Evolutionary conservation across 495 filamentous ascomycete genomes (phyloP).

Genomic region (Penicillium paxilli): DNA sequence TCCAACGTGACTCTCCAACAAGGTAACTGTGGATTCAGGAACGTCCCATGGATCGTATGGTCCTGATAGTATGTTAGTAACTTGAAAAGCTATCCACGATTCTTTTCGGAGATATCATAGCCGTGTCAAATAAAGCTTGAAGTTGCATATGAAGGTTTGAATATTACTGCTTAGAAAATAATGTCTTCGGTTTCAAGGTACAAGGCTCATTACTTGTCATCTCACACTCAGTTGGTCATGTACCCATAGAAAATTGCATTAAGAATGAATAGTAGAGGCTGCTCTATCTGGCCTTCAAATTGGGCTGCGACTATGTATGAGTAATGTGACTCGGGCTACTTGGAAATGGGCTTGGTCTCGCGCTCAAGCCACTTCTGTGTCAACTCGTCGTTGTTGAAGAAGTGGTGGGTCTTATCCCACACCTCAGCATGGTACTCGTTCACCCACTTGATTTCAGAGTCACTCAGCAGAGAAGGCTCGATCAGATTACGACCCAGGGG

Average conservation of each 20-base stretch:
- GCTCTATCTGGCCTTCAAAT: not conserved
- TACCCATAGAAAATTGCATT: not conserved
- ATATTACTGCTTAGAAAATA: too few species aligned
- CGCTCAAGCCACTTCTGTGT: slow-evolving; percentile 80
- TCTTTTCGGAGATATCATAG: too few species aligned
- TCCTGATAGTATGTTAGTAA: too few species aligned
- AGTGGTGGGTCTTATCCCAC: slow-evolving; percentile 76
- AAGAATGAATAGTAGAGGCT: not conserved
- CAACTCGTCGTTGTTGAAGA: slow-evolving; percentile 69
- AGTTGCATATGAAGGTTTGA: too few species aligned
- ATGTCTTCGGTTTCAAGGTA: too few species aligned
- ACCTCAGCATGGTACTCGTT: slow-evolving; percentile 85
- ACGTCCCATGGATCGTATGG: too few species aligned
- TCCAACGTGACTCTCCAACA: not conserved
- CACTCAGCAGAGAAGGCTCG: slow-evolving; percentile 69
- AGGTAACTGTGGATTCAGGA: too few species aligned
- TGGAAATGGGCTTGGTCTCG: slow-evolving; percentile 65
- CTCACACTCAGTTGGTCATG: too few species aligned
- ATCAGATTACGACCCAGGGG: slow-evolving; percentile 91
- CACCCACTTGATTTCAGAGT: slow-evolving; percentile 80
- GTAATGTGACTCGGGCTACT: slow-evolving; percentile 14
- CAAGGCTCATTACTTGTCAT: too few species aligned
- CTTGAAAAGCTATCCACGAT: too few species aligned
- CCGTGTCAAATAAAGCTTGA: not conserved
- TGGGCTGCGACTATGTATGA: not conserved